phyloP scores from a whole-genome alignment of 306 rosid species.

The Sindora glabra region DNA sequence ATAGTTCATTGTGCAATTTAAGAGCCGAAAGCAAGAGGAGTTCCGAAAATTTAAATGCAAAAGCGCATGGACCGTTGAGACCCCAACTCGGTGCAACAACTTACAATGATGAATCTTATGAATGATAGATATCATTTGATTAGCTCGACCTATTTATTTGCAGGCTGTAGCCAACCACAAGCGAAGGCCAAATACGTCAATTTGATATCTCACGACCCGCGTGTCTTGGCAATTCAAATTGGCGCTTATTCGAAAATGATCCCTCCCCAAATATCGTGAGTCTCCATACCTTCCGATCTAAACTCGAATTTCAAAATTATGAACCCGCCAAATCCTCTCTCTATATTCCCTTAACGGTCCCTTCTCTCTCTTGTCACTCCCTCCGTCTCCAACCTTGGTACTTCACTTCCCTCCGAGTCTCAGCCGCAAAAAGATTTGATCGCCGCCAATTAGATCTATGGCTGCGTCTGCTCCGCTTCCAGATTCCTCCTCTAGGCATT shows the following conservation, averaged over 20 bases:
- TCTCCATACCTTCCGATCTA: neutral
- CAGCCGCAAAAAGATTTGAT: neutral
- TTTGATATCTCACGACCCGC: too few relatives aligned
- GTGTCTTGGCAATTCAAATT: constrained; percentile 20
- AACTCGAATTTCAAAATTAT: constrained; percentile 29
- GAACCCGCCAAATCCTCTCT: constrained; percentile 31
- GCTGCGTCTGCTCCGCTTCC: constrained; percentile 18
- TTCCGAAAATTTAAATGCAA: too few relatives aligned
- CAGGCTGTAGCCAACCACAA: too few relatives aligned
- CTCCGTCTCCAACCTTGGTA: too few relatives aligned
- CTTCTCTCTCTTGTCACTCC: neutral
- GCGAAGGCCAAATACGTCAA: too few relatives aligned
- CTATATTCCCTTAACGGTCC: constrained; percentile 26
- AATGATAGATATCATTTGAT: too few relatives aligned
- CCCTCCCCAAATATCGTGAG: neutral
- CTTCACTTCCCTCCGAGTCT: constrained; percentile 22
- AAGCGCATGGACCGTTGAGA: too few relatives aligned
- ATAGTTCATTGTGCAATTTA: too few relatives aligned
- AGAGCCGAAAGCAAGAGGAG: too few relatives aligned
- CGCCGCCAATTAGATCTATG: constrained; percentile 2
- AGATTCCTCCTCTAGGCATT: constrained; percentile 40
- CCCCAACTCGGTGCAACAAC: too few relatives aligned
- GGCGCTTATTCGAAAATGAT: constrained; percentile 29
- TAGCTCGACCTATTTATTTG: too few relatives aligned
- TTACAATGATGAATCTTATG: too few relatives aligned